These are phyloP conservation scores for Neocallimastix lanati DNA, from an alignment of 192 early-diverging fungal genomes.

Conservation along the genomic window DNA sequence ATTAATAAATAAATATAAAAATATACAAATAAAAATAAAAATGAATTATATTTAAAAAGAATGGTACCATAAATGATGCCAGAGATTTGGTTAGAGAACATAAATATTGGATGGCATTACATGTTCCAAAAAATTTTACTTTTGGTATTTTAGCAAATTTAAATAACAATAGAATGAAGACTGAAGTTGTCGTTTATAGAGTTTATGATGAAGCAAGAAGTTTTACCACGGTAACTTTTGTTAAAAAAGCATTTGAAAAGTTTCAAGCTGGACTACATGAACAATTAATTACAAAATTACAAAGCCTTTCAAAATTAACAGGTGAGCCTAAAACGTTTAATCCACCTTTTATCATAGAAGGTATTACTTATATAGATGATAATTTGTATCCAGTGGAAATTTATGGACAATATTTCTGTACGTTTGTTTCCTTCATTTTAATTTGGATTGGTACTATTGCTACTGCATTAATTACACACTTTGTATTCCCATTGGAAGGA, in stretches of 20 bases:
- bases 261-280: background rate
- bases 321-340: background rate
- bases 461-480: background rate
- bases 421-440: background rate
- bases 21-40: too few relatives aligned
- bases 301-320: background rate
- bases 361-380: background rate
- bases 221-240: background rate
- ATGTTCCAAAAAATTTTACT: background rate
- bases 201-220: background rate
- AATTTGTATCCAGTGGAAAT: background rate
- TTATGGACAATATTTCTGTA: background rate
- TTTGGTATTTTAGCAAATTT: background rate
- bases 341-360: background rate
- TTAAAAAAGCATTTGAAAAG: background rate
- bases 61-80: background rate
- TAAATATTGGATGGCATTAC: background rate
- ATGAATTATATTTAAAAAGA: too few relatives aligned
- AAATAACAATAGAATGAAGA: background rate
- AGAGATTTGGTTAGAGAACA: background rate
- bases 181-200: background rate
- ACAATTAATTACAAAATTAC: background rate
- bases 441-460: background rate
- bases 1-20: too few relatives aligned
- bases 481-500: background rate